phyloP scores from a whole-genome alignment of 164 flowering plant genomes.

The Tinospora cordifolia region DNA sequence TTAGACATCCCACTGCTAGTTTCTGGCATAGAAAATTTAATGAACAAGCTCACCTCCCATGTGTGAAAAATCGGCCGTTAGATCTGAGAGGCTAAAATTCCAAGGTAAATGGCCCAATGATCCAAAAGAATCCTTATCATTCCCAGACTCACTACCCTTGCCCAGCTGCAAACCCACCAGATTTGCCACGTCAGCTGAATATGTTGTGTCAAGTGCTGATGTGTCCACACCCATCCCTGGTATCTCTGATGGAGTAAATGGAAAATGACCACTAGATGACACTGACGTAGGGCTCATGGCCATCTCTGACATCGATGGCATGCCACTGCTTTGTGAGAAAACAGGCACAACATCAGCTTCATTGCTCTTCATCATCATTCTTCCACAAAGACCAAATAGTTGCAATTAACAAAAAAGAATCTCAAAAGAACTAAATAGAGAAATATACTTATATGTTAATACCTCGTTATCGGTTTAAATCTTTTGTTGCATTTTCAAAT shows the following conservation, averaged over 20 bases:
- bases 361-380: conserved; percentile 45
- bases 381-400: conserved; percentile 19
- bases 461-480: too few relatives aligned
- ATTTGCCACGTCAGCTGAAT: conserved; percentile 70
- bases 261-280: conserved; percentile 90
- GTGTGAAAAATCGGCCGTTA: conserved; percentile 84
- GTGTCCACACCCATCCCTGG: conserved; percentile 85
- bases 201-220: conserved; percentile 75
- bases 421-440: neutral
- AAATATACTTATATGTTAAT: neutral
- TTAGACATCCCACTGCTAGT: too few relatives aligned
- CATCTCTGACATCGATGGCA: conserved; percentile 65
- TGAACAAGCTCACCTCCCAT: conserved; percentile 60
- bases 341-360: conserved; percentile 38
- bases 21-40: too few relatives aligned
- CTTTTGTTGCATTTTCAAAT: too few relatives aligned
- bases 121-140: conserved; percentile 63
- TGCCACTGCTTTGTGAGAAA: conserved; percentile 45
- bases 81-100: conserved; percentile 90
- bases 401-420: neutral
- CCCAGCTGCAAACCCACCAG: conserved; percentile 77
- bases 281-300: conserved; percentile 84
- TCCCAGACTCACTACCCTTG: conserved; percentile 57
- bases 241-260: conserved; percentile 70
- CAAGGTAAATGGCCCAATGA: conserved; percentile 85